phyloP scores from a whole-genome alignment of 768 basidiomycete species.

The Lentinus brumalis region DNA sequence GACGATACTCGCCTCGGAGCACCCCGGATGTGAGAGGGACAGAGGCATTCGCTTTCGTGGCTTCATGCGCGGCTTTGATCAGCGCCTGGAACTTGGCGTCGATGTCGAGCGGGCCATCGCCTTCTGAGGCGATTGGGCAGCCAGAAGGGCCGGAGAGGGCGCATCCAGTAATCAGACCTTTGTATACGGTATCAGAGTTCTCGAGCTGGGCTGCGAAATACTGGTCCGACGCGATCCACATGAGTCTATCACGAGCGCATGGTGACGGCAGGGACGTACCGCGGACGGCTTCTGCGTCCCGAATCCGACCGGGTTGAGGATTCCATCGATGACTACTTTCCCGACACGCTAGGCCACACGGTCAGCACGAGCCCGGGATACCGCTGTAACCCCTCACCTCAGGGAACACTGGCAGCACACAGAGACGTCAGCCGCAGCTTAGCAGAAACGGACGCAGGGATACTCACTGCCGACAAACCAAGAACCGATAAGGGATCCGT shows the following conservation, averaged over 20 bases:
- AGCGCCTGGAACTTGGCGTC: not conserved
- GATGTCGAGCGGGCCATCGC: not conserved
- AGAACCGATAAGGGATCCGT: slow-evolving; percentile 5
- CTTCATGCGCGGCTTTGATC: not conserved
- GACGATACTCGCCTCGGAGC: not conserved
- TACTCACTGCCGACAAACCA: slow-evolving; percentile 3
- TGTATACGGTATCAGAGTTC: slow-evolving; percentile 3
- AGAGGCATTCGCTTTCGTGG: not conserved
- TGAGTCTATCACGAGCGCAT: too few species aligned
- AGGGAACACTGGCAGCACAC: slow-evolving; percentile 4
- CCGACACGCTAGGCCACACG: not conserved
- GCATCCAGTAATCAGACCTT: slow-evolving; percentile 8
- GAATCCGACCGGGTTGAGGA: not conserved
- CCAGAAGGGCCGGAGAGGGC: slow-evolving; percentile 8
- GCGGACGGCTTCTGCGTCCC: not conserved
- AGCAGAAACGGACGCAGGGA: not conserved
- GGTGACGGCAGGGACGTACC: not conserved
- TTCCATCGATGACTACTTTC: not conserved
- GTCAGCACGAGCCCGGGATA: not conserved
- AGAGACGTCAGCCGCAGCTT: not conserved
- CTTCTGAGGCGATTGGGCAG: slow-evolving; percentile 5
- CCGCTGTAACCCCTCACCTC: not conserved
- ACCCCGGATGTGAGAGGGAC: not conserved
- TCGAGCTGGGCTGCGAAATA: not conserved
- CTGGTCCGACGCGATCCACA: too few species aligned